Conservation (phyloP, 208 protist genomes). For the Trypanosoma congolense region DNA sequence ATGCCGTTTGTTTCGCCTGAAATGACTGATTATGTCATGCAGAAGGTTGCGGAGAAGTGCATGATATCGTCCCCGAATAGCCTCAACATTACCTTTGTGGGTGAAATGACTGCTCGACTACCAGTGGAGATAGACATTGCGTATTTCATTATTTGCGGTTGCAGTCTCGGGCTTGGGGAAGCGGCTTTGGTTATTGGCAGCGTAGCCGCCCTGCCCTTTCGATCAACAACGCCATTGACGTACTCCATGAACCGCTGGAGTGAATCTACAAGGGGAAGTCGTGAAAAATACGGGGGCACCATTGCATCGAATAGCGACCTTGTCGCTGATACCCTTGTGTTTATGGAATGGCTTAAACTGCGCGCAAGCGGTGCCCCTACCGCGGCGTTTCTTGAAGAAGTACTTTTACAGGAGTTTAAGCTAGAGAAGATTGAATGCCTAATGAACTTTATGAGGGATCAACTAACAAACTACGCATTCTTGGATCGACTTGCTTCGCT, state of each 20-base stretch:
- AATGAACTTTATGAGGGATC: slow-evolving; percentile 59
- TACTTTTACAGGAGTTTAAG: slow-evolving; percentile 52
- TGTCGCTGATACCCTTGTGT: slow-evolving; percentile 73
- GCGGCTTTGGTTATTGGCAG: slow-evolving; percentile 52
- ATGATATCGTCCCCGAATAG: slow-evolving; percentile 47
- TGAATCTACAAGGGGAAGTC: slow-evolving; percentile 34
- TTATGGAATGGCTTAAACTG: slow-evolving; percentile 67
- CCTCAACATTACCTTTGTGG: slow-evolving; percentile 68
- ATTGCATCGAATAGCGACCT: slow-evolving; percentile 73
- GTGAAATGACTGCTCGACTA: slow-evolving; percentile 73
- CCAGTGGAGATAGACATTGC: slow-evolving; percentile 72
- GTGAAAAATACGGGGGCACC: slow-evolving; percentile 63
- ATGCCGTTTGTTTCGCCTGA: slow-evolving; percentile 51
- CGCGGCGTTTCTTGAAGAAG: slow-evolving; percentile 26
- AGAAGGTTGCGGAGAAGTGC: slow-evolving; percentile 73
- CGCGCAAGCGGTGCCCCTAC: slow-evolving; percentile 38
- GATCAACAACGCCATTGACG: slow-evolving; percentile 24
- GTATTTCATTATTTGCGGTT: slow-evolving; percentile 70
- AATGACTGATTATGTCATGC: slow-evolving; percentile 53
- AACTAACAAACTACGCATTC: slow-evolving; percentile 82
- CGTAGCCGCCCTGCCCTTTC: slow-evolving; percentile 58
- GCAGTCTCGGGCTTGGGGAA: slow-evolving; percentile 74
- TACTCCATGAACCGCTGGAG: slow-evolving; percentile 27
- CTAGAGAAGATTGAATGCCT: slow-evolving; percentile 56
- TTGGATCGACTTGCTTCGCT: slow-evolving; percentile 51